These are phyloP conservation scores for Solanum medicagineum DNA, from an alignment of 257 asterid species.

Conservation along the genomic window DNA sequence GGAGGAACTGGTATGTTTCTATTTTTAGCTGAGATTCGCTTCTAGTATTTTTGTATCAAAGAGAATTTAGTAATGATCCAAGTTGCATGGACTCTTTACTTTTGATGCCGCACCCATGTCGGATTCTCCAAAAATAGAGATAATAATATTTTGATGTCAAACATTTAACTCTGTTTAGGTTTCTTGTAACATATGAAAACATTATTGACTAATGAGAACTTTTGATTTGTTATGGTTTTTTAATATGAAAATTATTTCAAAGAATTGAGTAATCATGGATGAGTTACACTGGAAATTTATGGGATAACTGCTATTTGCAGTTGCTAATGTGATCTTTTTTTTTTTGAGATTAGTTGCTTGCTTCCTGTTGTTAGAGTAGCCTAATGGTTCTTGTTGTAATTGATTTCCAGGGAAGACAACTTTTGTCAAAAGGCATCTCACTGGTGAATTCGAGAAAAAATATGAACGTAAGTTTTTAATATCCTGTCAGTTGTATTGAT, in stretches of 20 bases:
- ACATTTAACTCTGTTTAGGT: not conserved
- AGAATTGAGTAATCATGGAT: not conserved
- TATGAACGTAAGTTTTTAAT: conserved; percentile 46
- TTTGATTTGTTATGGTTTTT: not conserved
- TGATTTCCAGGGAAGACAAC: conserved; percentile 58
- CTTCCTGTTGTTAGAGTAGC: conserved; percentile 20
- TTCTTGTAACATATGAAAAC: not conserved
- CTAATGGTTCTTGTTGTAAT: not conserved
- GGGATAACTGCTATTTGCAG: not conserved
- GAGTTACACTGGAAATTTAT: not conserved
- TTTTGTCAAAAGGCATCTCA: conserved; percentile 78
- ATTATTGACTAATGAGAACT: not conserved
- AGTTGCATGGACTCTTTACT: too few species aligned
- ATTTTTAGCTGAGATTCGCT: not conserved
- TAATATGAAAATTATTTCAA: not conserved
- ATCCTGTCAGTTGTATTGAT: not conserved
- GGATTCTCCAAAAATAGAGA: too few species aligned
- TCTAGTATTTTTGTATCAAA: not conserved
- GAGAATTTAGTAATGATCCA: not conserved
- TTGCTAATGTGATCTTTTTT: not conserved
- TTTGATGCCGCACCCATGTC: too few species aligned
- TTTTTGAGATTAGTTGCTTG: not conserved
- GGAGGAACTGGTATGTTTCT: conserved; percentile 54
- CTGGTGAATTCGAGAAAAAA: conserved; percentile 89
- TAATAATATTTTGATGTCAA: not conserved